phyloP scores from a whole-genome alignment of 2,329 filamentous ascomycete genomes.

The Talaromyces sp. region DNA sequence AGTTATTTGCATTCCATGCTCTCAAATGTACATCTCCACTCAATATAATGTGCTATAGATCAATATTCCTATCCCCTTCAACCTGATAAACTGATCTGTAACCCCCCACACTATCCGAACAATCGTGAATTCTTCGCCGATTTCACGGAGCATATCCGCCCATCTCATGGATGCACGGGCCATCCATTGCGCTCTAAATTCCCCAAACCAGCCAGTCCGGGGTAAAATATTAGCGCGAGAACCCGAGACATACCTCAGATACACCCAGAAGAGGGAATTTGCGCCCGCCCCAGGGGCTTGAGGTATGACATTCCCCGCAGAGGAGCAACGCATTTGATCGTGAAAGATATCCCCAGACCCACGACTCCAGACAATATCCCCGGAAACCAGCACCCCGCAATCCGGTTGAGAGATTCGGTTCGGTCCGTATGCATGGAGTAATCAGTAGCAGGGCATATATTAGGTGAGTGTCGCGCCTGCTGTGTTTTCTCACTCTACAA shows the following conservation, averaged over 20 bases:
- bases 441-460: not conserved
- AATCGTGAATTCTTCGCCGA: not conserved
- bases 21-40: no score
- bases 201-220: not conserved
- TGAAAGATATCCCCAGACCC: no score
- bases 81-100: no score
- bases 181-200: not conserved
- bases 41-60: no score
- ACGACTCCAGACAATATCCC: no score
- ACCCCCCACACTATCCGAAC: not conserved
- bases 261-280: not conserved
- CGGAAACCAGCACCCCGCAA: no score
- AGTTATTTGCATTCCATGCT: no score
- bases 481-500: not conserved
- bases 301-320: no score
- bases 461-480: not conserved
- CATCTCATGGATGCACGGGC: not conserved
- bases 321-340: no score
- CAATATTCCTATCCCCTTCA: no score
- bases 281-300: no score
- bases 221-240: not conserved
- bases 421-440: not conserved
- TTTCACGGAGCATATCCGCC: not conserved
- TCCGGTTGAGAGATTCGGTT: not conserved
- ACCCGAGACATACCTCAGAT: not conserved